Base-by-base conservation (phyloP, 495 filamentous ascomycete genomes). In the Hypomontagnella submonticulosa region DNA sequence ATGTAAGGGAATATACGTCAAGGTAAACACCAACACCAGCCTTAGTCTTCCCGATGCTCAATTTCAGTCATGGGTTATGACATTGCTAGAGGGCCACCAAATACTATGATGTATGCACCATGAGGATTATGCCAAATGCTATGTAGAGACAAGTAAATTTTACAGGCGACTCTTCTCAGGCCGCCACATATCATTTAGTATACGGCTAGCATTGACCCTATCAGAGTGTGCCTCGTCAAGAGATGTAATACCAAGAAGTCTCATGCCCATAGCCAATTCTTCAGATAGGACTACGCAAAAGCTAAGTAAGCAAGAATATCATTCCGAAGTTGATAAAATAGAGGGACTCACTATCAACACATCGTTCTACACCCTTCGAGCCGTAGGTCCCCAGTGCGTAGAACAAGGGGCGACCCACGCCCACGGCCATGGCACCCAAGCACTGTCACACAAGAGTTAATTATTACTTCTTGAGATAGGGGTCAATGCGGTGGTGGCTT, bases 361-460 rank as follows among this genome's bases (percentile, higher is more conserved):
- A 72, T 38, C 67, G 53, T 18, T 92, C 85, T n/a, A 95, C 90
- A 42, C 92, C 92, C 7, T 85, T 80, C 46, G 89, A 79, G 0
- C 92, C 92, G 73, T 96, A 96, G 4, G 92, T 83, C 30, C 83
- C 88, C 87, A 96, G 93, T 30, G 92, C 92, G 71, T 87, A 96
- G 63, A 95, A 77, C 80, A 96, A 95, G 1, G 92, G 92, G 12
- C 92, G 80, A 0, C 92, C 92, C 59, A 96, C 91, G 36, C 92
- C 92, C 1, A 96, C 91, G 6, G 91, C 92, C 71, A 82, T 93
- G 1, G 92, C 92, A 16, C 92, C 92, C 1, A 96, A 78, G 61
- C 91, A 92, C 23, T 27, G 23, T 27, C 23, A 27, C 23, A 27
- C 23, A 27, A 27, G 23, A 27, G 23, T 27, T 27, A 27, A 27